Percentiles rank a stretch among this genome's conserved stretches.
Evolutionary conservation across 2,329 filamentous ascomycete genomes (phyloP).

Genomic region (Sporothrix pseudoabietina): DNA sequence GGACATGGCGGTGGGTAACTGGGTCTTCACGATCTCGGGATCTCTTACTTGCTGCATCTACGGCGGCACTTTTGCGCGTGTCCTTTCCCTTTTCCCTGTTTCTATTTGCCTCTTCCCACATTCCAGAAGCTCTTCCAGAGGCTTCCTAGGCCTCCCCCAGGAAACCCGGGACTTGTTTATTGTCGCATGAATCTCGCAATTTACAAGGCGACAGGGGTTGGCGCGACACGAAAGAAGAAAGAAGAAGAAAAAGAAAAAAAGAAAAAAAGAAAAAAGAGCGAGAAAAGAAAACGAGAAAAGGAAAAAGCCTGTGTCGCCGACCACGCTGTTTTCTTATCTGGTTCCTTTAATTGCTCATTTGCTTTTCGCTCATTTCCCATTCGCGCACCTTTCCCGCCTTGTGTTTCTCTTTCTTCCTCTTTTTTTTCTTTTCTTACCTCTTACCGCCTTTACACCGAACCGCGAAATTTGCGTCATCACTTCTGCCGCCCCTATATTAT

Average conservation of each 20-base stretch:
- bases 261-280: too few relatives aligned
- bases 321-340: slow-evolving; percentile 25
- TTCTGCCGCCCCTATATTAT: slow-evolving; percentile 36
- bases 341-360: slow-evolving; percentile 27
- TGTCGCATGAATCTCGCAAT: slow-evolving; percentile 22
- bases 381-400: not conserved
- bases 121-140: slow-evolving; percentile 18
- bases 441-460: slow-evolving; percentile 38
- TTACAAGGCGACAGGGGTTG: slow-evolving; percentile 28
- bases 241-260: not conserved
- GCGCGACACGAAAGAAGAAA: slow-evolving; percentile 6
- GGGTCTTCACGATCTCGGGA: slow-evolving; percentile 5
- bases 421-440: slow-evolving; percentile 14
- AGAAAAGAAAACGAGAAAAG: not conserved
- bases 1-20: not conserved
- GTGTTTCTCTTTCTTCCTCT: not conserved
- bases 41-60: slow-evolving; percentile 2
- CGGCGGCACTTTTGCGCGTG: not conserved
- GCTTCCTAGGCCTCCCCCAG: not conserved
- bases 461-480: slow-evolving; percentile 38
- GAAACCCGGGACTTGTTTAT: not conserved
- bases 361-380: slow-evolving; percentile 11
- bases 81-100: slow-evolving; percentile 14
- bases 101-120: slow-evolving; percentile 13
- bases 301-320: not conserved